phyloP scores from a whole-genome alignment of 345 rosid genomes.

The Hibiscus tridactylites region DNA sequence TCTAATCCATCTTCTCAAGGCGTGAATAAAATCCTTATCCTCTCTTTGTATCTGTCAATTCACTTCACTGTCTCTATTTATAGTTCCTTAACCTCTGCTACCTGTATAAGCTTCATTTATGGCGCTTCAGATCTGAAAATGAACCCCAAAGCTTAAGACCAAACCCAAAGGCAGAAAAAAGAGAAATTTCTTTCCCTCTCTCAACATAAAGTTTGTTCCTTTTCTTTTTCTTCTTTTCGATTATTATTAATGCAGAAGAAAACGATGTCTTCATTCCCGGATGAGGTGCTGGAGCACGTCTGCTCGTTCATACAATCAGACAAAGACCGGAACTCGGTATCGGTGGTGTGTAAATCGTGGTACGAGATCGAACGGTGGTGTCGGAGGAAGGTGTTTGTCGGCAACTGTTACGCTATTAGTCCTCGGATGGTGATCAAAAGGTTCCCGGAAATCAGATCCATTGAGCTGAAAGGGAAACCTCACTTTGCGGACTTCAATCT shows the following conservation, averaged over 20 bases:
- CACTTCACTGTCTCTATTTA: conserved; percentile 2
- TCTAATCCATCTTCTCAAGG: conserved; percentile 18
- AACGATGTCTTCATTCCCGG: conserved; percentile 63
- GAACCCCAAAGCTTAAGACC: not conserved
- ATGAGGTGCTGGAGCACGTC: conserved; percentile 76
- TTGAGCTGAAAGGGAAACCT: conserved; percentile 89
- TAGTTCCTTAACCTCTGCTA: not conserved
- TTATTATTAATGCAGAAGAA: conserved; percentile 21
- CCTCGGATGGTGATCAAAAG: conserved; percentile 51
- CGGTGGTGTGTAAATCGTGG: conserved; percentile 94
- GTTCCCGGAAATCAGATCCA: conserved; percentile 76
- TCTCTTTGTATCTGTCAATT: not conserved
- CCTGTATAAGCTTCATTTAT: conserved; percentile 23
- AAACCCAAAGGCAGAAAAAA: not conserved
- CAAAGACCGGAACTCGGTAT: conserved; percentile 72
- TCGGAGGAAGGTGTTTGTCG: conserved; percentile 57
- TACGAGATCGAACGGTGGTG: conserved; percentile 66
- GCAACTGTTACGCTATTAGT: conserved; percentile 82
- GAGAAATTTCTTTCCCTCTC: not conserved
- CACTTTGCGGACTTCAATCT: conserved; percentile 92
- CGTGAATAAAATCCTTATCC: conserved; percentile 20
- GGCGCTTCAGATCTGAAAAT: conserved; percentile 45
- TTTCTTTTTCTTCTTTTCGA: not conserved
- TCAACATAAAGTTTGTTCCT: not conserved
- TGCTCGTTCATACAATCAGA: conserved; percentile 54